Evolutionary conservation across 345 rosid genomes (phyloP), one percentile per base, ranked within the genome.

Genomic region (Reutealis trisperma): DNA sequence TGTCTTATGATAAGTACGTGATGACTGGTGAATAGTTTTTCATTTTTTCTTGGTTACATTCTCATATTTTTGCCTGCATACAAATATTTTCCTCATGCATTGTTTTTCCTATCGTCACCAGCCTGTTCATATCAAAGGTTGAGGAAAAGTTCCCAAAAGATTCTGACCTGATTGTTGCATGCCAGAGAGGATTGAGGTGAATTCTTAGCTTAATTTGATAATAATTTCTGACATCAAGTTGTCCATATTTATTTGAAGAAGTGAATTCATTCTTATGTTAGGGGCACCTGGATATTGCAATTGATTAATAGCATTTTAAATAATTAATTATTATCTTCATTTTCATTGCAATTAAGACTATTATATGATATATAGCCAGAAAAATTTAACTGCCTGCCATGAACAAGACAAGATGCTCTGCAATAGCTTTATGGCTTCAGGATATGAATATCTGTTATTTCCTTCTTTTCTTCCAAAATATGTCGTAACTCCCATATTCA

Each of bases 181-280:
- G 98, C 88, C 98, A 94, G 84, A 94, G 90, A 76, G 98, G 98
- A 76, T 84, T 94, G 83, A 91, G 98, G 98, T 94, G 78, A 84
- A 54, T 27, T 54, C 55, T 57, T 41, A 63, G 32, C 63, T 59
- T 62, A 57, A 70, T 79, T n/a, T 65, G 62, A 32, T 41, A n/a
- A 32, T 51, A 24, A 22, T 27, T 72, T 54, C 32, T 13, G 12
- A 19, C 14, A 51, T 57, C 71, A 58, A 19, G 25, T 27, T 37
- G 54, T 64, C 30, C 22, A 30, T 47, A 70, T 18, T 52, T 7
- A 44, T 42, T 34, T 67, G 27, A 18, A 25, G 37, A 10, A n/a
- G 71, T 54, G 21, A 12, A 21, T 71, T 63, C 30, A 13, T 37
- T 49, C 27, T 41, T 34, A 30, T 70, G 25, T 16, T 25, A 27